A percentile compares a stretch with the other conserved stretches of the same genome.
phyloP scores from a whole-genome alignment of 371 early-diverging fungal genomes.

The Mucor racemosus region DNA sequence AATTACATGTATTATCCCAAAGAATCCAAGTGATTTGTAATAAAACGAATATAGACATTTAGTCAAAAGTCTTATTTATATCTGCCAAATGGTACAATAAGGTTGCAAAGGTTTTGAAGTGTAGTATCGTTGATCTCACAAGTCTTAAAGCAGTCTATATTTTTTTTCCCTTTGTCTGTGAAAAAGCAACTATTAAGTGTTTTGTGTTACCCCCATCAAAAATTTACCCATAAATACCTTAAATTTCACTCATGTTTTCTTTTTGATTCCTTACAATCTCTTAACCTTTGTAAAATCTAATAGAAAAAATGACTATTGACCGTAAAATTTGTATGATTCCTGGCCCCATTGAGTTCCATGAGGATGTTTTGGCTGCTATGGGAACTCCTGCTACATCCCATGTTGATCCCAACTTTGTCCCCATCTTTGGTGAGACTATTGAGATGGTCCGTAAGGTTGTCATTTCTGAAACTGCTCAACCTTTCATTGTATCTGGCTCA shows the following conservation, averaged over 20 bases:
- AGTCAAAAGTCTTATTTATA: not conserved
- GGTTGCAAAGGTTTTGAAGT: not conserved
- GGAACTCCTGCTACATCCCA: slow-evolving; percentile 92
- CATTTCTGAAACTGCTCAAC: slow-evolving; percentile 82
- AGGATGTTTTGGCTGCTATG: slow-evolving; percentile 83
- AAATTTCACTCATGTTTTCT: not conserved
- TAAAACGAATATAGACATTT: not conserved
- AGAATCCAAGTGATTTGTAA: not conserved
- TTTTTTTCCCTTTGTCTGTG: slow-evolving; percentile 16
- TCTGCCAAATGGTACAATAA: not conserved
- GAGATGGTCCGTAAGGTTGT: slow-evolving; percentile 83
- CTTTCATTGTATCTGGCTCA: slow-evolving; percentile 92
- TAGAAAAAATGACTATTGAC: slow-evolving; percentile 10
- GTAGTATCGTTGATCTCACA: not conserved
- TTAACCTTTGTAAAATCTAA: not conserved
- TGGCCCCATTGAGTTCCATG: slow-evolving; percentile 93
- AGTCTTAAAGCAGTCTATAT: slow-evolving; percentile 18
- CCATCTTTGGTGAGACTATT: slow-evolving; percentile 83
- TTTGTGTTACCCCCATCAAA: slow-evolving; percentile 14
- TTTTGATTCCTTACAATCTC: not conserved
- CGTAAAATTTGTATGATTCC: slow-evolving; percentile 92
- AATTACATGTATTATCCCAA: not conserved
- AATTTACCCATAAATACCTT: slow-evolving; percentile 17
- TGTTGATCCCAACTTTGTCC: slow-evolving; percentile 87
- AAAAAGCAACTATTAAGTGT: slow-evolving; percentile 21